A percentile compares a stretch with the other conserved stretches of the same genome.
These are phyloP conservation scores for Novymonas esmeraldas DNA, from an alignment of 208 protist species.

Conservation along the genomic window DNA sequence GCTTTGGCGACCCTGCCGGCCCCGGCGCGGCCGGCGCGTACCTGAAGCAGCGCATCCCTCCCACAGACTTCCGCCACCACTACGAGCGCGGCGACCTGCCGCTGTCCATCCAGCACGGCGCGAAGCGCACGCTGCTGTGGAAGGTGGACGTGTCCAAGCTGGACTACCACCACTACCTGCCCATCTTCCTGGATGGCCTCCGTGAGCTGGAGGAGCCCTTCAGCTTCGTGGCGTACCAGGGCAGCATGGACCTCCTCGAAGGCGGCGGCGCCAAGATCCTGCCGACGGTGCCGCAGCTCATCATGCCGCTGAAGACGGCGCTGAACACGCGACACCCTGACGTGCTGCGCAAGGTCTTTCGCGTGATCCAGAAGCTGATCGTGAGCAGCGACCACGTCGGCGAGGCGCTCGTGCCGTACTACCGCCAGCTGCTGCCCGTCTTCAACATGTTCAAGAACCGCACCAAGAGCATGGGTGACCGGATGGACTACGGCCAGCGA, in stretches of 20 bases:
- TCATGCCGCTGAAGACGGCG: slow-evolving; percentile 98
- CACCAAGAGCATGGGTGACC: slow-evolving; percentile 93
- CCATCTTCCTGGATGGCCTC: slow-evolving; percentile 99
- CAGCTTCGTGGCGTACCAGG: slow-evolving; percentile 95
- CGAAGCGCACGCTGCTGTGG: slow-evolving; percentile 95
- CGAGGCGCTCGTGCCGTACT: slow-evolving; percentile 98
- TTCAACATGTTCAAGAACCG: slow-evolving; percentile 98
- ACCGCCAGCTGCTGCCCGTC: slow-evolving; percentile 98
- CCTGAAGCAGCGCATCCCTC: slow-evolving; percentile 73
- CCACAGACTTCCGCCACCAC: slow-evolving; percentile 96
- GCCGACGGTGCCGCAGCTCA: slow-evolving; percentile 98
- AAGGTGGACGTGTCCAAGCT: slow-evolving; percentile 97
- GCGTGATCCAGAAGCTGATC: slow-evolving; percentile 97
- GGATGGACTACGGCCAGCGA: slow-evolving; percentile 96
- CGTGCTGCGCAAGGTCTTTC: slow-evolving; percentile 95
- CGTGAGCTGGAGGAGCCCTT: slow-evolving; percentile 97
- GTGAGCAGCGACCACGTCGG: slow-evolving; percentile 95
- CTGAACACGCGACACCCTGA: slow-evolving; percentile 97
- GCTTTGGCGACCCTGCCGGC: slow-evolving; percentile 76
- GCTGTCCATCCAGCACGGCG: slow-evolving; percentile 94
- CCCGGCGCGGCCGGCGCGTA: slow-evolving; percentile 76
- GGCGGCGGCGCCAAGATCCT: slow-evolving; percentile 95
- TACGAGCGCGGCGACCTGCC: slow-evolving; percentile 99
- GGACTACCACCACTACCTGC: slow-evolving; percentile 99
- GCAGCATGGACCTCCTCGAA: slow-evolving; percentile 94